These are phyloP conservation scores for Scheffersomyces stambukii DNA, from an alignment of 1,139 yeast species.

Conservation along the genomic window DNA sequence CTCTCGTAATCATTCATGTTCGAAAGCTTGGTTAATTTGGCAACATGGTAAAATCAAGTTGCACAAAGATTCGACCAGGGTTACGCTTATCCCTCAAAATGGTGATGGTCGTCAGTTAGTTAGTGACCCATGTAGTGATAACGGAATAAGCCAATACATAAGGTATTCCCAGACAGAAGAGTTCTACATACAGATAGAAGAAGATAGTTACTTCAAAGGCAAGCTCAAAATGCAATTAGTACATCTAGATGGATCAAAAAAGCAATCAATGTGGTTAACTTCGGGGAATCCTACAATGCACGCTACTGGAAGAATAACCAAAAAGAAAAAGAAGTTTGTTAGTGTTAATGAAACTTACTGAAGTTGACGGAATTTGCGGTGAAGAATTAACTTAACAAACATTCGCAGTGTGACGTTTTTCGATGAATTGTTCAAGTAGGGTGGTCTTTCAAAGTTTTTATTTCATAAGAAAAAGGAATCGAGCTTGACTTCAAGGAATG, in stretches of 20 bases:
- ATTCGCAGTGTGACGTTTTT: no score
- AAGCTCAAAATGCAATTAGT: slow-evolving; percentile 21
- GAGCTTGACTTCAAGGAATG: no score
- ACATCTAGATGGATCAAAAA: slow-evolving; percentile 22
- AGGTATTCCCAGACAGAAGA: slow-evolving; percentile 20
- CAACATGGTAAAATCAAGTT: slow-evolving; percentile 25
- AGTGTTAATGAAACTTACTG: background rate
- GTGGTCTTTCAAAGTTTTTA: no score
- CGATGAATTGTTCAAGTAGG: no score
- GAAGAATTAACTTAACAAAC: no score
- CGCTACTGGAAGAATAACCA: slow-evolving; percentile 13
- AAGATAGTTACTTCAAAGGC: slow-evolving; percentile 17
- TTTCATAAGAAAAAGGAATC: no score
- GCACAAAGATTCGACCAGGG: slow-evolving; percentile 14
- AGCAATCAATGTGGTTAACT: slow-evolving; percentile 28
- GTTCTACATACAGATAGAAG: slow-evolving; percentile 19
- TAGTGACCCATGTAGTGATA: slow-evolving; percentile 25
- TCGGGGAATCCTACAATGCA: slow-evolving; percentile 27
- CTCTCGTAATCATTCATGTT: slow-evolving; percentile 22
- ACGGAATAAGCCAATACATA: slow-evolving; percentile 17
- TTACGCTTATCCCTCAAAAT: slow-evolving; percentile 20
- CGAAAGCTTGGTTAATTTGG: slow-evolving; percentile 25
- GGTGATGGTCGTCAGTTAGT: slow-evolving; percentile 28
- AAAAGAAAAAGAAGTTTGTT: slow-evolving; percentile 3
- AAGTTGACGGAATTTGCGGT: no score